Conservation (phyloP, 2,329 filamentous ascomycete genomes). For the Botrytis squamosa region DNA sequence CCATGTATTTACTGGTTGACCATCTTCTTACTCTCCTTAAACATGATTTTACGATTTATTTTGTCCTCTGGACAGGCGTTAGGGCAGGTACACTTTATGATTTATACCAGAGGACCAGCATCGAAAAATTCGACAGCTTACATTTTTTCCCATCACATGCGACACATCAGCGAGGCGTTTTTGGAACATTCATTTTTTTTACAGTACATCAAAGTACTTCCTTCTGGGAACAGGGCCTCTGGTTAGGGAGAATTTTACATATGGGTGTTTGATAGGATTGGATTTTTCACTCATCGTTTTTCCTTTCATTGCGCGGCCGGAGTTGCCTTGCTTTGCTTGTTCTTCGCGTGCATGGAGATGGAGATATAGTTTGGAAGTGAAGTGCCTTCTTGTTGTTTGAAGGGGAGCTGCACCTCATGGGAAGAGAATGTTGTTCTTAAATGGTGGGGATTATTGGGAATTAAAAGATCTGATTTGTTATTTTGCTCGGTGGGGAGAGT, state of each 20-base stretch:
- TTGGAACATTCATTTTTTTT: constrained; percentile 14
- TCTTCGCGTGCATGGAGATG: not conserved
- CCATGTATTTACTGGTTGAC: not conserved
- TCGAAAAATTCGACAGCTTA: constrained; percentile 18
- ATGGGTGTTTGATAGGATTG: constrained; percentile 2
- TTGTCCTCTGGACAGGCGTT: constrained; percentile 19
- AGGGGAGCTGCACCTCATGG: not conserved
- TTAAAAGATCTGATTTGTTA: not conserved
- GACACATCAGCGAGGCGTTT: constrained; percentile 23
- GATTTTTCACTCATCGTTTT: not conserved
- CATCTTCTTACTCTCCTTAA: constrained; percentile 17
- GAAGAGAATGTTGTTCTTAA: not conserved
- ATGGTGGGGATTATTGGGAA: not conserved
- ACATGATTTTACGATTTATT: constrained; percentile 10
- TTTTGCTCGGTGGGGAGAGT: not conserved
- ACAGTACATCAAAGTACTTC: constrained; percentile 16
- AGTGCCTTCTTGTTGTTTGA: not conserved
- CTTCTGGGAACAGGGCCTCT: constrained; percentile 22
- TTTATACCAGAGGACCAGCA: constrained; percentile 22
- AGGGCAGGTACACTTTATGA: constrained; percentile 12
- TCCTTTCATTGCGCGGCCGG: not conserved
- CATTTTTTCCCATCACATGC: constrained; percentile 20
- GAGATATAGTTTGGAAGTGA: not conserved
- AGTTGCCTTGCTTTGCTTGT: not conserved
- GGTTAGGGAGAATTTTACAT: constrained; percentile 22